phyloP scores from a whole-genome alignment of 2,329 filamentous ascomycete genomes.

The Pyrenochaeta sp. region DNA sequence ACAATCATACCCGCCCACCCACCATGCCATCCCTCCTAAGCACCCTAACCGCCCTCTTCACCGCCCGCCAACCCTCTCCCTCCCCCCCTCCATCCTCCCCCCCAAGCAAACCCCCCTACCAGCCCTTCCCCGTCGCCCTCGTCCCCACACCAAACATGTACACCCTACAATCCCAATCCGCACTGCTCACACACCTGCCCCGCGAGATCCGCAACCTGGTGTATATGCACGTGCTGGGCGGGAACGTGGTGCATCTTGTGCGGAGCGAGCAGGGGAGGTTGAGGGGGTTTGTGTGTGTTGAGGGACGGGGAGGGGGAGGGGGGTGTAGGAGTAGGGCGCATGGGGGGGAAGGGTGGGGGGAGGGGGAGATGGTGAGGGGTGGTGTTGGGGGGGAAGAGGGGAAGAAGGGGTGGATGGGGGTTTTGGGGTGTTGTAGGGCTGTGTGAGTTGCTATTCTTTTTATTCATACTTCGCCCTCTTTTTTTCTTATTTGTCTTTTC shows the following conservation, averaged over 20 bases:
- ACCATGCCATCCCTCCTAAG: too few species aligned
- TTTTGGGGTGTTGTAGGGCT: constrained; percentile 7
- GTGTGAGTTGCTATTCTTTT: constrained; percentile 9
- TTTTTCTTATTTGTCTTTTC: too few species aligned
- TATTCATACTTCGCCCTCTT: too few species aligned
- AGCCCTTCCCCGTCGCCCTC: too few species aligned
- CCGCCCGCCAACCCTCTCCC: too few species aligned
- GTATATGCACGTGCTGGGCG: constrained; percentile 6
- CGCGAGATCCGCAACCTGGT: constrained; percentile 10
- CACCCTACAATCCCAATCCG: constrained; percentile 1
- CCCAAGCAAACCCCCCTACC: too few species aligned
- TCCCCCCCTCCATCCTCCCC: too few species aligned
- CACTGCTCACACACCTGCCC: constrained; percentile 6
- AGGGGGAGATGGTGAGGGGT: not conserved
- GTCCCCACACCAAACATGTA: constrained; percentile 6
- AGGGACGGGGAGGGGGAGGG: not conserved
- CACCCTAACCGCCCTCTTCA: too few species aligned
- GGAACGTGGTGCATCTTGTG: constrained; percentile 5
- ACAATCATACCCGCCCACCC: too few species aligned
- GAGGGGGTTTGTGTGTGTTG: constrained; percentile 5
- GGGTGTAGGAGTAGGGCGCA: not conserved
- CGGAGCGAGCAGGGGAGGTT: constrained; percentile 3
- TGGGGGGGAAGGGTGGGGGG: not conserved
- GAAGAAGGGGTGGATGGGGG: constrained; percentile 9
- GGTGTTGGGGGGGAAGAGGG: not conserved